Percentiles rank a stretch among this genome's conserved stretches.
Conservation (phyloP, 106 monocot genomes). For the Xerophyta viscosa region DNA sequence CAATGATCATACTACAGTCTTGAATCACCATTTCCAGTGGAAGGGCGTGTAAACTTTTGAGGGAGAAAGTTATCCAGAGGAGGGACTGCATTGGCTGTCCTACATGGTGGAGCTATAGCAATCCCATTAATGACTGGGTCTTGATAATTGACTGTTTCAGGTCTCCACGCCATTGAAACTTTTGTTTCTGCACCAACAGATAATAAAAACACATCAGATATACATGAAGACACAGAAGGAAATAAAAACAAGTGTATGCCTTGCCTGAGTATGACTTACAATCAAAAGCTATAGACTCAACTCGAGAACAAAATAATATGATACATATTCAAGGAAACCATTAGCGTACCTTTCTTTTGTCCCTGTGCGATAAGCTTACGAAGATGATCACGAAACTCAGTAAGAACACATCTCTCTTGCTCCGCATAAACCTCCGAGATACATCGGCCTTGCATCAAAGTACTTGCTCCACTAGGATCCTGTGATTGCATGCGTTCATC, state of each 20-base stretch:
- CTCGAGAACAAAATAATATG: no score
- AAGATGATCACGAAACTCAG: constrained; percentile 72
- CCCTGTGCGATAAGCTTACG: constrained; percentile 65
- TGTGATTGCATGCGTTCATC: constrained; percentile 65
- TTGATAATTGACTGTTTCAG: constrained; percentile 17
- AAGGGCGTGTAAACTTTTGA: constrained; percentile 10
- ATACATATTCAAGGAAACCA: no score
- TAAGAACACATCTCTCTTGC: constrained; percentile 80
- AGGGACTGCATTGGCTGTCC: constrained; percentile 13
- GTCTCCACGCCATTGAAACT: constrained; percentile 25
- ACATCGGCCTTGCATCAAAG: constrained; percentile 21
- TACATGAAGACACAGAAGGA: background rate
- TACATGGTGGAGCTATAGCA: constrained; percentile 11
- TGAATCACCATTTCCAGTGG: constrained; percentile 18
- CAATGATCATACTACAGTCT: constrained; percentile 22
- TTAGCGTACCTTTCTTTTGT: constrained; percentile 67
- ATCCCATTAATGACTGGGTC: constrained; percentile 18
- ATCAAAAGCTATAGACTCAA: no score
- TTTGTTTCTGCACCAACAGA: constrained; percentile 30
- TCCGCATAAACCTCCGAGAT: constrained; percentile 59
- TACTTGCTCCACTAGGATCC: constrained; percentile 12
- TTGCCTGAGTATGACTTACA: no score
- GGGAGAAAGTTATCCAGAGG: constrained; percentile 18
- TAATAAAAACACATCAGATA: background rate
- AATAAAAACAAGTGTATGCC: background rate